Evolutionary conservation across 305 asterid genomes (phyloP), one percentile per base, ranked within the genome.

Genomic region (Solanum aculeatissimum): DNA sequence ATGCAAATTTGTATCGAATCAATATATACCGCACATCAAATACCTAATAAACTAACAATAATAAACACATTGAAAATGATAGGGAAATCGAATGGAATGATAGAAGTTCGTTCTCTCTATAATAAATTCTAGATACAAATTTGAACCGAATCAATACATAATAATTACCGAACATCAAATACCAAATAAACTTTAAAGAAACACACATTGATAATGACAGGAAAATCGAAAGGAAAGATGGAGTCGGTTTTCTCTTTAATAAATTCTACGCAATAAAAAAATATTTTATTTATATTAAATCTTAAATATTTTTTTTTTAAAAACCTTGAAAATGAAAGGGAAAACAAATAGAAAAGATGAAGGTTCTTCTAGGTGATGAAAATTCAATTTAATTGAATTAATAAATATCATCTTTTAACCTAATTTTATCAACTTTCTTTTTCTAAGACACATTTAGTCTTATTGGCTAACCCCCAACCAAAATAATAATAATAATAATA

Each of bases 361-460:
- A 93, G 94, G 95, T 60, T 55, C 12, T 0, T 55, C n/a, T 19
- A 55, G 23, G 2, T 54, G 4, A 19, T 54, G 12, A 54, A 54
- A 7, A 18, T 54, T 54, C 60, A 54, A 54, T 54, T 54, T 53
- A 19, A 53, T 53, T 4, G 21, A 53, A 53, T 53, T 0, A 53
- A 53, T 2, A 53, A 53, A 53, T 9, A 16, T 53, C 4, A 35
- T 35, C 62, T 18, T 18, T 18, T 54, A 18, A 54, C 62, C 62
- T 55, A 55, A 18, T 55, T 55, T 19, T 19, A 55, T 55, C 62
- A 2, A 55, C 62, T 18, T 55, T 55, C 7, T 4, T 18, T 55
- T 55, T 51, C 40, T 35, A 35, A 19, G 12, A 55, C 11, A 19
- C 7, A 55, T 55, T 55, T 55, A 19, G 10, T 55, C 11, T 1